Percentiles rank a stretch among this genome's conserved stretches.
phyloP scores from a whole-genome alignment of 768 basidiomycete genomes.

The Tephrocybe sp. region DNA sequence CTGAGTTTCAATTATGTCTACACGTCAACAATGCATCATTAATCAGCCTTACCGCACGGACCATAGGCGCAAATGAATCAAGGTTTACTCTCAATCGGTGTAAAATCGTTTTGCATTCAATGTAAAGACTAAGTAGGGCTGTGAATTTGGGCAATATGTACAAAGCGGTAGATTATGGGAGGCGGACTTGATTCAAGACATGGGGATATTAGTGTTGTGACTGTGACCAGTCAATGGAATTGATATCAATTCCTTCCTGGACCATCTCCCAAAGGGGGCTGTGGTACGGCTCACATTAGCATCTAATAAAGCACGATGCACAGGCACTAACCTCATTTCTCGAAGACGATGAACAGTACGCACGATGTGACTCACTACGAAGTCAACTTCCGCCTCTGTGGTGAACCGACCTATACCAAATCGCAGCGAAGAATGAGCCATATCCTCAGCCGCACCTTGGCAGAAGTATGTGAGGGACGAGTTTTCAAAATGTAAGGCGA shows the following conservation, averaged over 20 bases:
- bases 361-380: slow-evolving; percentile 86
- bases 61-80: slow-evolving; percentile 23
- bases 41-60: slow-evolving; percentile 40
- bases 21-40: slow-evolving; percentile 21
- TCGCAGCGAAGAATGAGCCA: slow-evolving; percentile 97
- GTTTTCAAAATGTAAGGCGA: neutral
- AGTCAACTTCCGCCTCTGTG: slow-evolving; percentile 95
- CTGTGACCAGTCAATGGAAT: slow-evolving; percentile 94
- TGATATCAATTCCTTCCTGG: slow-evolving; percentile 97
- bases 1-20: slow-evolving; percentile 46
- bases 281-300: slow-evolving; percentile 12
- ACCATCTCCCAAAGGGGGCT: slow-evolving; percentile 99
- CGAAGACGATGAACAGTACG: slow-evolving; percentile 83
- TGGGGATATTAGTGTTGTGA: slow-evolving; percentile 68
- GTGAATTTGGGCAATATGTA: neutral
- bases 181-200: too few relatives aligned
- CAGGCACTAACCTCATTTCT: slow-evolving; percentile 80
- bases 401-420: slow-evolving; percentile 99
- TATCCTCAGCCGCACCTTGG: slow-evolving; percentile 91
- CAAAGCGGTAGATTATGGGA: slow-evolving; percentile 8
- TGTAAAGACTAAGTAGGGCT: slow-evolving; percentile 2
- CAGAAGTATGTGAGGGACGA: slow-evolving; percentile 4
- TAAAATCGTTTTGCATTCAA: neutral
- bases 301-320: neutral
- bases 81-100: neutral